These are phyloP conservation scores for Aspergillus nanangensis DNA, from an alignment of 495 filamentous ascomycete species.

Conservation along the genomic window DNA sequence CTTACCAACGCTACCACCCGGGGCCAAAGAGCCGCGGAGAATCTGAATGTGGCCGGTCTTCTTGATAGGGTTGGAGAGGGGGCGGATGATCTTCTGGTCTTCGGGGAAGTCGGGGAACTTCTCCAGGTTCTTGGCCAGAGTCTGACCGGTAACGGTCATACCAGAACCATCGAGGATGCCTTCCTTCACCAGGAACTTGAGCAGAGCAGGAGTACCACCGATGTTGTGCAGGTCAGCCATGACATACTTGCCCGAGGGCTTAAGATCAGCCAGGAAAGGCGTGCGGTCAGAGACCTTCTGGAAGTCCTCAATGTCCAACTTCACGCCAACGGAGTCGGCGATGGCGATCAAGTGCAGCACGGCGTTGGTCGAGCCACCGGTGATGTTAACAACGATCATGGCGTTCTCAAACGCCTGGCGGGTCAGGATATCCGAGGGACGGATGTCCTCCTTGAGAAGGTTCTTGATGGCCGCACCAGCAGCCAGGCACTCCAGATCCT, in stretches of 20 bases:
- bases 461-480: slow-evolving; percentile 85
- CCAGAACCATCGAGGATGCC: slow-evolving; percentile 81
- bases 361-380: slow-evolving; percentile 94
- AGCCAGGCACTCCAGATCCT: slow-evolving; percentile 78
- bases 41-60: slow-evolving; percentile 94
- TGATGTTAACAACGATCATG: slow-evolving; percentile 93
- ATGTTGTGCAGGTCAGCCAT: slow-evolving; percentile 89
- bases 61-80: slow-evolving; percentile 90
- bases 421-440: slow-evolving; percentile 85
- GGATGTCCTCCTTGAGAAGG: slow-evolving; percentile 82
- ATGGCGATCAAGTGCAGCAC: slow-evolving; percentile 97
- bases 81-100: slow-evolving; percentile 88
- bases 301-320: slow-evolving; percentile 96
- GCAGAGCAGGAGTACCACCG: slow-evolving; percentile 84
- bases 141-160: slow-evolving; percentile 93
- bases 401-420: slow-evolving; percentile 92
- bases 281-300: slow-evolving; percentile 87
- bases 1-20: slow-evolving; percentile 91
- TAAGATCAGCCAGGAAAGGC: slow-evolving; percentile 92
- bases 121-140: slow-evolving; percentile 84
- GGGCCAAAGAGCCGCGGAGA: slow-evolving; percentile 83
- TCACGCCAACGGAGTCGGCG: slow-evolving; percentile 87
- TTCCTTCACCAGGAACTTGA: slow-evolving; percentile 89
- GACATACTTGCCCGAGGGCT: slow-evolving; percentile 96
- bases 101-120: slow-evolving; percentile 70